Evolutionary conservation across 371 early-diverging fungal species (phyloP).

Genomic region (Cokeromyces recurvatus): DNA sequence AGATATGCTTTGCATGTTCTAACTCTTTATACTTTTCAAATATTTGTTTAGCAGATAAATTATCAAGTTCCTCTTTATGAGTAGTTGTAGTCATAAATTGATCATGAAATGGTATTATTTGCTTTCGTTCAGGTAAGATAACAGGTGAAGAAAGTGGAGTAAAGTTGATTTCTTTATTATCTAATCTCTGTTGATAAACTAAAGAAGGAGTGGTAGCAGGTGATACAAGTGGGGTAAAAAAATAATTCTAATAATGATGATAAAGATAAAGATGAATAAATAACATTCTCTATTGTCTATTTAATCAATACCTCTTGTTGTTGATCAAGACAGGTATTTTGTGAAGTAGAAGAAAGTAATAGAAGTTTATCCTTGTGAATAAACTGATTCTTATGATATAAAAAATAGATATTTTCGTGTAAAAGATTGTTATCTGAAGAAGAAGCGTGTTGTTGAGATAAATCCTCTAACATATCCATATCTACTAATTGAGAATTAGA

Average conservation of each 20-base stretch:
- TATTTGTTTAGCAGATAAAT: conserved; percentile 29
- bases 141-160: conserved; percentile 63
- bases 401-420: too few species aligned
- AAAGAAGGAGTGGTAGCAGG: conserved; percentile 63
- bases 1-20: conserved; percentile 27
- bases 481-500: not conserved
- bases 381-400: too few species aligned
- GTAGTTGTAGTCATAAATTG: not conserved
- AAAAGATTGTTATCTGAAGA: too few species aligned
- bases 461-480: too few species aligned
- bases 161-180: conserved; percentile 40
- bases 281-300: conserved; percentile 1
- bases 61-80: not conserved
- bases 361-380: too few species aligned
- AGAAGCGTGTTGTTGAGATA: too few species aligned
- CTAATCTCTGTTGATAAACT: conserved; percentile 12
- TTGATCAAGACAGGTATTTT: conserved; percentile 5
- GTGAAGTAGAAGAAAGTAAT: not conserved
- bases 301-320: conserved; percentile 15
- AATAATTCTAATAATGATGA: conserved; percentile 20
- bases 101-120: conserved; percentile 3
- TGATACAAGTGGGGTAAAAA: conserved; percentile 58
- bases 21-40: conserved; percentile 34
- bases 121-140: conserved; percentile 17
- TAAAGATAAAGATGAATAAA: conserved; percentile 1